Evolutionary conservation across 2,329 filamentous ascomycete genomes (phyloP).

Genomic region (Aspergillus spinulosporus): DNA sequence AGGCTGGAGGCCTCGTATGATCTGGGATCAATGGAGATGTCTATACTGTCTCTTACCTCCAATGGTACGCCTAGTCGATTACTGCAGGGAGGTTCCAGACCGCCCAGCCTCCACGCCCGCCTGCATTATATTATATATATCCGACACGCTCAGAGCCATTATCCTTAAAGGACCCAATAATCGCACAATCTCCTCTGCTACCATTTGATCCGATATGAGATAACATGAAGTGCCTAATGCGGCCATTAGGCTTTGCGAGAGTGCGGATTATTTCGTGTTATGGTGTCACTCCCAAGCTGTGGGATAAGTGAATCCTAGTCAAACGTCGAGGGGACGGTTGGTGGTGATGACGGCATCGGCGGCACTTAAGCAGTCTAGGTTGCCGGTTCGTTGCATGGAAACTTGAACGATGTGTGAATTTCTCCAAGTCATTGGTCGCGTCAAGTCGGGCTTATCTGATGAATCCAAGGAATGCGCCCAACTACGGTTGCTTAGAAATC

Average conservation of each 20-base stretch:
- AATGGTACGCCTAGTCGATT: no score
- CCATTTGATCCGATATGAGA: no score
- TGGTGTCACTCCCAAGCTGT: background rate
- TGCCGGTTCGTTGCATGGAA: background rate
- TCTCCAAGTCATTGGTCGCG: background rate
- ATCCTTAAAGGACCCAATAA: no score
- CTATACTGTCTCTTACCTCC: no score
- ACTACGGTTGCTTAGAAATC: slow-evolving; percentile 10
- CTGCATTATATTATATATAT: background rate
- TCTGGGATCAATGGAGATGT: no score
- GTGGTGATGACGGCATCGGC: background rate
- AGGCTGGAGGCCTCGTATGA: no score
- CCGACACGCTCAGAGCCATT: background rate
- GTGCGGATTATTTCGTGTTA: background rate
- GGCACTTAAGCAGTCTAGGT: background rate
- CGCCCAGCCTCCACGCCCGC: background rate
- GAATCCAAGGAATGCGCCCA: background rate
- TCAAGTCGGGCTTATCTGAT: slow-evolving; percentile 8
- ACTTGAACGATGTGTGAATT: background rate
- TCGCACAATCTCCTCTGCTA: no score
- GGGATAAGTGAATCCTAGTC: background rate
- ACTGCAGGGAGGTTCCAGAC: no score
- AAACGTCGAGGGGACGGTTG: background rate
- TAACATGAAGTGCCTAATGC: no score
- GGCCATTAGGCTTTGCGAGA: background rate